These are phyloP conservation scores for Rhynchospora breviuscula DNA, from an alignment of 176 grass and related monocot genomes.

Conservation along the genomic window DNA sequence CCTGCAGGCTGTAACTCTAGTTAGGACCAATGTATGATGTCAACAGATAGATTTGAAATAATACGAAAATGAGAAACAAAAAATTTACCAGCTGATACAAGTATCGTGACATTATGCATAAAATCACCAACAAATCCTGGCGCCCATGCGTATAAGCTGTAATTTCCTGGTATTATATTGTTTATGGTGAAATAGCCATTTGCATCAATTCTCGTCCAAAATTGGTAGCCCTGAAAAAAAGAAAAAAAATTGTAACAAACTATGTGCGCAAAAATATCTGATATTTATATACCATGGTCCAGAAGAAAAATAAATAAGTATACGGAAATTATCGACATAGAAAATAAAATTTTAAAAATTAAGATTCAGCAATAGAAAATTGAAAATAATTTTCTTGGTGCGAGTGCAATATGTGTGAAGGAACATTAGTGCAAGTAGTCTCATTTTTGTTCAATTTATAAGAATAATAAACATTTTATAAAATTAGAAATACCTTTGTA, in stretches of 20 bases:
- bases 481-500: neutral
- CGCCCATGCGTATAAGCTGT: constrained; percentile 71
- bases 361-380: neutral
- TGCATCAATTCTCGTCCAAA: constrained; percentile 42
- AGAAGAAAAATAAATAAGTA: neutral
- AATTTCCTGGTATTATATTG: constrained; percentile 45
- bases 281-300: neutral
- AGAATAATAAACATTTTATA: neutral
- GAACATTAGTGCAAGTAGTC: neutral
- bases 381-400: neutral
- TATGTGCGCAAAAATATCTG: too few relatives aligned
- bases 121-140: constrained; percentile 61
- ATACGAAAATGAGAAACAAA: neutral
- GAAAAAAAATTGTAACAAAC: neutral
- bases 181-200: constrained; percentile 41
- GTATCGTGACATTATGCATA: constrained; percentile 26
- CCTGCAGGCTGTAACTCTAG: too few relatives aligned
- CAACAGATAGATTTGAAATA: neutral
- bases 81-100: constrained; percentile 32
- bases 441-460: neutral
- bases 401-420: neutral
- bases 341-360: neutral
- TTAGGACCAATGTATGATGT: neutral
- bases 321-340: neutral
- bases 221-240: constrained; percentile 47